Evolutionary conservation across 1,284 basidiomycete genomes (phyloP).

Genomic region (Wallemia mellicola): DNA sequence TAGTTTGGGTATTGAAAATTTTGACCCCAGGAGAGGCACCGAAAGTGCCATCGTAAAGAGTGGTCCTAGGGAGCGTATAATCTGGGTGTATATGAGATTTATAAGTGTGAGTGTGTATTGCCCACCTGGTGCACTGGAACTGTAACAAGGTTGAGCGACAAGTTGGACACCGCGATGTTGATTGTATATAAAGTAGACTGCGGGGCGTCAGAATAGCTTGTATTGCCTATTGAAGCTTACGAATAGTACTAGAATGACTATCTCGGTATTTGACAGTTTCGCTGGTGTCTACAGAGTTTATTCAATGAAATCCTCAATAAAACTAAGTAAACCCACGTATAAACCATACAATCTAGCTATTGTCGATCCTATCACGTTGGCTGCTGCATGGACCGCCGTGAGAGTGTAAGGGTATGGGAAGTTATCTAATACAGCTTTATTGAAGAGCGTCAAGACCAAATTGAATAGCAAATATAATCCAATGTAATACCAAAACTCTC

Average conservation of each 20-base stretch:
- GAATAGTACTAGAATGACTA: not conserved
- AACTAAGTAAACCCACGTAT: not conserved
- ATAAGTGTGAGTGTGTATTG: not conserved
- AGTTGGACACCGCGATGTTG: conserved; percentile 75
- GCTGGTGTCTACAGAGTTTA: conserved; percentile 4
- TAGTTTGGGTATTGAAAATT: conserved; percentile 26
- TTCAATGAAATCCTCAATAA: not conserved
- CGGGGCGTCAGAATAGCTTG: conserved; percentile 25
- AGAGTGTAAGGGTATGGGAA: conserved; percentile 61
- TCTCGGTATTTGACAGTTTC: conserved; percentile 7
- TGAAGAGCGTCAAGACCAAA: conserved; percentile 62
- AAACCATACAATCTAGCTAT: not conserved
- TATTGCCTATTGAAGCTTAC: not conserved
- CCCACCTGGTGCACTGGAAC: conserved; percentile 34
- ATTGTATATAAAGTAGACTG: conserved; percentile 50
- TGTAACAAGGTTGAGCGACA: conserved; percentile 59
- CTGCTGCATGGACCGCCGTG: conserved; percentile 7
- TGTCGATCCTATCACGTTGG: not conserved
- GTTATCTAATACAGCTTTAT: conserved; percentile 57
- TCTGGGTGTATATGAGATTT: conserved; percentile 23
- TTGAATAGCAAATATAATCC: conserved; percentile 61
- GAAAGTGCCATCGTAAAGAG: conserved; percentile 62
- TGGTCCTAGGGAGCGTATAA: conserved; percentile 67
- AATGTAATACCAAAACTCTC: conserved; percentile 26
- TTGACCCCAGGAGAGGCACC: conserved; percentile 18